Evolutionary conservation across 1,284 basidiomycete species (phyloP), one percentile per base, ranked within the genome.

Genomic region (Ustilago crameri): DNA sequence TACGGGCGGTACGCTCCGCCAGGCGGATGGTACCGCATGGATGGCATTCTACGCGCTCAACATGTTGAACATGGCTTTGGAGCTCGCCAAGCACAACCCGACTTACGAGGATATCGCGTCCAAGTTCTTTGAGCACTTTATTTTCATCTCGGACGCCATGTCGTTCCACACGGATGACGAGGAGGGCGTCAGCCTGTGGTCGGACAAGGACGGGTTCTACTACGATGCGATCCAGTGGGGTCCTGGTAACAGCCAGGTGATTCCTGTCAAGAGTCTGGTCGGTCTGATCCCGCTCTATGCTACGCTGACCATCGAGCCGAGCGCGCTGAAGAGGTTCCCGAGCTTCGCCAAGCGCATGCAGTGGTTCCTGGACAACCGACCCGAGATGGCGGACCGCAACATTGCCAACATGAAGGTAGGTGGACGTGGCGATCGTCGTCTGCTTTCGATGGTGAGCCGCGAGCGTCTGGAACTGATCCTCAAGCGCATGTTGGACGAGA

Each of bases 51-150:
- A 95, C 84, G 93, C 90, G 76, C 85, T 98, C 64, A 95, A 95
- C 81, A 98, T 98, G 94, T 86, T 98, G 82, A 95, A 91, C 84
- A 98, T 98, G 84, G 94, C 95, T 0, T 88, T 98, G 48, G 95
- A 98, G 84, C 87, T 98, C 35, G 95, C 95, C 51, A 97, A 98
- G 86, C 94, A 98, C 85, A 98, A 98, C 83, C 87, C 91, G 3
- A 93, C 93, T 2, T 98, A 98, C 83, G 95, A 98, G 85, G 95
- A 98, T 84, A 98, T 98, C 71, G 95, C 95, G n/a, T 96, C 93
- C 64, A 98, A 98, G 83, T 95, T 95, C 84, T 95, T 95, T 67
- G 93, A 89, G 91, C 91, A 78, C 54, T 80, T 80, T 37, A 79
- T 80, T 67, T 80, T 76, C 35, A 79, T 80, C 48, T 74, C 75